Percentiles rank a stretch among this genome's conserved stretches.
phyloP scores from a whole-genome alignment of 1,139 yeast genomes.

The Pichia cactophila region DNA sequence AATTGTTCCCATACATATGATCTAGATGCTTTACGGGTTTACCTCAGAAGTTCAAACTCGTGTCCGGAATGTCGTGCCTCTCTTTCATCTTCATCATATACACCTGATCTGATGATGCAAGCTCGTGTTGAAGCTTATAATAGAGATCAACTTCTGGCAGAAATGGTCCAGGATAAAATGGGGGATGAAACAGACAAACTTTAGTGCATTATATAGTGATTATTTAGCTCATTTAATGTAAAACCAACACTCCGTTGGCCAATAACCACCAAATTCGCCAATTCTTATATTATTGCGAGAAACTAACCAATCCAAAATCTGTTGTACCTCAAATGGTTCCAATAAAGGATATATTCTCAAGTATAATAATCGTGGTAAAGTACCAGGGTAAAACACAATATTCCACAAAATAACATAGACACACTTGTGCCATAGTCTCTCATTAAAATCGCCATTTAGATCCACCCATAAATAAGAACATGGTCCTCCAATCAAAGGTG shows the following conservation, averaged over 20 bases:
- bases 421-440: slow-evolving; percentile 51
- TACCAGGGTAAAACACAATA: slow-evolving; percentile 64
- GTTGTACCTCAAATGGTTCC: slow-evolving; percentile 42
- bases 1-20: slow-evolving; percentile 60
- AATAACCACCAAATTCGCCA: slow-evolving; percentile 41
- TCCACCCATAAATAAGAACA: slow-evolving; percentile 72
- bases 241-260: slow-evolving; percentile 49
- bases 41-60: slow-evolving; percentile 24
- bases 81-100: slow-evolving; percentile 30
- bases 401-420: slow-evolving; percentile 42
- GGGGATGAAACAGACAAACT: slow-evolving; percentile 19
- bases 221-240: slow-evolving; percentile 4
- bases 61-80: slow-evolving; percentile 46
- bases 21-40: slow-evolving; percentile 33
- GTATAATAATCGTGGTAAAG: slow-evolving; percentile 33
- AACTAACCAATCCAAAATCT: slow-evolving; percentile 52
- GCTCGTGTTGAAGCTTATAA: slow-evolving; percentile 40
- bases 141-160: slow-evolving; percentile 18
- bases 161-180: slow-evolving; percentile 16
- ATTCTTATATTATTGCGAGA: slow-evolving; percentile 34
- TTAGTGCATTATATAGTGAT: slow-evolving; percentile 1
- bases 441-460: slow-evolving; percentile 51
- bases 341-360: slow-evolving; percentile 35
- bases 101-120: slow-evolving; percentile 41
- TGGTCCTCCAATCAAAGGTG: slow-evolving; percentile 53